These are phyloP conservation scores for Trichoderma citrinoviride DNA, from an alignment of 2,329 filamentous ascomycete genomes.

Conservation along the genomic window DNA sequence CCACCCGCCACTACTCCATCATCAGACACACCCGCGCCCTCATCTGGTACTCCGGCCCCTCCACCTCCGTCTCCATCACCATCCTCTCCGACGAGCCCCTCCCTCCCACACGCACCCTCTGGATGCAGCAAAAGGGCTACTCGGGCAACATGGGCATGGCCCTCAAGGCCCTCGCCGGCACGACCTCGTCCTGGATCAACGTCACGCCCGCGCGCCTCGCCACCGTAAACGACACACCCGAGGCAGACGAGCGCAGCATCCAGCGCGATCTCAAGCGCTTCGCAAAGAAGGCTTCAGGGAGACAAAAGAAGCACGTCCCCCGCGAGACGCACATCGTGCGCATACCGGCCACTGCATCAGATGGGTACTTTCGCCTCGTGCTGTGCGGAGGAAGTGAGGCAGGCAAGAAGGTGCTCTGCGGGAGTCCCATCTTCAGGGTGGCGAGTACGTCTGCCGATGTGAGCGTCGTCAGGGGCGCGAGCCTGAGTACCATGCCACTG, in stretches of 20 bases:
- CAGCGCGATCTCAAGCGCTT: conserved; percentile 67
- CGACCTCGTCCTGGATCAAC: conserved; percentile 61
- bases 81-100: conserved; percentile 60
- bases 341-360: conserved; percentile 60
- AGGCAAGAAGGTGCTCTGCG: conserved; percentile 53
- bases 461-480: conserved; percentile 62
- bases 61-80: conserved; percentile 62
- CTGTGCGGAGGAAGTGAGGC: conserved; percentile 52
- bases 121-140: conserved; percentile 67
- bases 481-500: conserved; percentile 61
- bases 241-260: conserved; percentile 61
- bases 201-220: conserved; percentile 59
- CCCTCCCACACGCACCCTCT: conserved; percentile 57
- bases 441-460: conserved; percentile 62
- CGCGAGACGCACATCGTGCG: conserved; percentile 64
- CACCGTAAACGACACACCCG: conserved; percentile 47
- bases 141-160: conserved; percentile 68
- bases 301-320: conserved; percentile 47
- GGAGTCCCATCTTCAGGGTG: conserved; percentile 67
- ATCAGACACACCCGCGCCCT: conserved; percentile 63
- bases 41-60: conserved; percentile 64
- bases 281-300: conserved; percentile 51
- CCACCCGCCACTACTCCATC: conserved; percentile 63
- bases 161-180: conserved; percentile 60
- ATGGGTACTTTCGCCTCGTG: conserved; percentile 68